Percentiles rank a stretch among this genome's conserved stretches.
Conservation (phyloP, 2,329 filamentous ascomycete genomes). For the Ascochyta viciae-villosae region DNA sequence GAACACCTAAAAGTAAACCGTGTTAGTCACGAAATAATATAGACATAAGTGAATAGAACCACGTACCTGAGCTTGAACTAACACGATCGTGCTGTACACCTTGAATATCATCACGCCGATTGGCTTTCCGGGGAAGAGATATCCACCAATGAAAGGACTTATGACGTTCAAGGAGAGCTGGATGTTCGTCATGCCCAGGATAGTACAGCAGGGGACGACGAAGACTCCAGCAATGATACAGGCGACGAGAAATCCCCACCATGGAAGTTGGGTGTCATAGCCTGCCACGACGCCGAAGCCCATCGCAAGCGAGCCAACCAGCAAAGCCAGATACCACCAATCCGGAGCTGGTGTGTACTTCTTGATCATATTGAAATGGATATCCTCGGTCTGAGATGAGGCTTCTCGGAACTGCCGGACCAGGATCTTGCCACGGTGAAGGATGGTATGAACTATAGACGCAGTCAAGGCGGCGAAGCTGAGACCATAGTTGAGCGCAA, state of each 20-base stretch:
- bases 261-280: constrained; percentile 72
- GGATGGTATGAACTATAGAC: constrained; percentile 68
- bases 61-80: constrained; percentile 22
- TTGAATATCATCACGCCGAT: constrained; percentile 68
- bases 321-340: constrained; percentile 64
- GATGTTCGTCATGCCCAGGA: constrained; percentile 69
- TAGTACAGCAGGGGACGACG: constrained; percentile 31
- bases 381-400: constrained; percentile 62
- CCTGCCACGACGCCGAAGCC: constrained; percentile 48
- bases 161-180: constrained; percentile 71
- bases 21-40: not conserved
- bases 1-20: not conserved
- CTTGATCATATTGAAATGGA: constrained; percentile 61
- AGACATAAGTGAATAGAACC: constrained; percentile 16
- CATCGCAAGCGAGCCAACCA: constrained; percentile 56
- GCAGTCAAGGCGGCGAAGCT: constrained; percentile 76
- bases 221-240: constrained; percentile 66
- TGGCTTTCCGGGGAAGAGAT: constrained; percentile 74
- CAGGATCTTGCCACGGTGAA: constrained; percentile 73
- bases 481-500: constrained; percentile 62
- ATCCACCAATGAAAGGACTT: constrained; percentile 64
- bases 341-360: constrained; percentile 61
- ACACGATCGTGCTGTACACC: constrained; percentile 35
- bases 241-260: constrained; percentile 76
- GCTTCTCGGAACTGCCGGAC: constrained; percentile 49